Evolutionary conservation across 345 rosid genomes (phyloP).

Genomic region (Populus ilicifolia): DNA sequence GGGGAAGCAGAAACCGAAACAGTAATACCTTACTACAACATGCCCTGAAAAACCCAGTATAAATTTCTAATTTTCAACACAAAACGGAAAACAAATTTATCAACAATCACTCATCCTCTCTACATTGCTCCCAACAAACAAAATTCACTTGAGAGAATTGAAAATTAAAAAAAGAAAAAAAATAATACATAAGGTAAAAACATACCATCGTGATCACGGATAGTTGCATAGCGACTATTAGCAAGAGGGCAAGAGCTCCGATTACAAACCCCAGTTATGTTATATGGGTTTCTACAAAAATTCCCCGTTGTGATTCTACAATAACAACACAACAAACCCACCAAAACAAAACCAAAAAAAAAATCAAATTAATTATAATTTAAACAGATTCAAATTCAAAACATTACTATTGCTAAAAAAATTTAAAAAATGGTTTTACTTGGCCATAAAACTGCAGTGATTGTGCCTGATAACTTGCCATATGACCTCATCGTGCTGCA

Average conservation of each 20-base stretch:
- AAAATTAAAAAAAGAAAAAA: not conserved
- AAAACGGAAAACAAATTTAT: not conserved
- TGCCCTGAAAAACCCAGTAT: not conserved
- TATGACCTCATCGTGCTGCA: conserved; percentile 97
- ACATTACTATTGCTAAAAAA: not conserved
- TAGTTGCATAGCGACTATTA: conserved; percentile 91
- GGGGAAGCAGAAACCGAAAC: no score
- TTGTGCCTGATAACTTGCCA: conserved; percentile 97
- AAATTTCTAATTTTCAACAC: not conserved
- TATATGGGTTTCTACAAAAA: conserved; percentile 92
- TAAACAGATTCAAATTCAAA: not conserved
- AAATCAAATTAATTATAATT: not conserved
- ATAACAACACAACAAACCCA: not conserved
- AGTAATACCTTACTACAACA: not conserved
- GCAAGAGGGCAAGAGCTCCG: conserved; percentile 98
- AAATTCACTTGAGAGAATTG: not conserved
- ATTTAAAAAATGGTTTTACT: conserved; percentile 35
- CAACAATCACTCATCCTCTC: not conserved
- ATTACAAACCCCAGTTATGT: conserved; percentile 89
- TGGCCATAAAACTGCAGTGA: conserved; percentile 96
- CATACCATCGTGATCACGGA: conserved; percentile 84
- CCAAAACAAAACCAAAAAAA: not conserved
- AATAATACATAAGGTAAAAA: not conserved
- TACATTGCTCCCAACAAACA: not conserved
- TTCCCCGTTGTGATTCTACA: conserved; percentile 77